phyloP scores from a whole-genome alignment of 768 basidiomycete genomes.

The Pleurotus salmoneostramineus region DNA sequence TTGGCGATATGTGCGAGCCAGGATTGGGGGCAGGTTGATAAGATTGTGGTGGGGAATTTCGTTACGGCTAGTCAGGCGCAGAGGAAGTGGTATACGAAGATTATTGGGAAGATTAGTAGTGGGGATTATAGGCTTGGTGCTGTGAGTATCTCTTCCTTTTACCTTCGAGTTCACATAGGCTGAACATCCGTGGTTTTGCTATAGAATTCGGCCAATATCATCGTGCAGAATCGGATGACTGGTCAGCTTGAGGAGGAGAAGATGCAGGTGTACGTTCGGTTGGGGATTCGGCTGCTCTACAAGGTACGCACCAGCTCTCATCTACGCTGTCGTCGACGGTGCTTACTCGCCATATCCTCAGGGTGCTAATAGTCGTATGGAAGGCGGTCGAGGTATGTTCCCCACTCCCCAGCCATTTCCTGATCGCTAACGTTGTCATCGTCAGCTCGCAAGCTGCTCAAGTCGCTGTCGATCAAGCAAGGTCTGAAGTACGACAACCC shows the following conservation, averaged over 20 bases:
- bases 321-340: not conserved
- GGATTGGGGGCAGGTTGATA: constrained; percentile 87
- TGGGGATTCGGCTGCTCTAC: constrained; percentile 92
- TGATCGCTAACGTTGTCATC: constrained; percentile 7
- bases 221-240: constrained; percentile 90
- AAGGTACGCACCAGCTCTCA: constrained; percentile 39
- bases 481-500: constrained; percentile 90
- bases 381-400: constrained; percentile 69
- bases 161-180: not conserved
- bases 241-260: constrained; percentile 97
- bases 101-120: constrained; percentile 80
- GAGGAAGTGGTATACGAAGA: constrained; percentile 94
- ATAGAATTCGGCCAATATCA: constrained; percentile 96
- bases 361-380: constrained; percentile 87
- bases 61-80: constrained; percentile 95
- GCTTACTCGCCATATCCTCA: constrained; percentile 18
- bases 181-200: not conserved
- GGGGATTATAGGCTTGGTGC: constrained; percentile 91
- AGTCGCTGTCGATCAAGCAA: constrained; percentile 90
- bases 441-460: constrained; percentile 78
- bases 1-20: constrained; percentile 93
- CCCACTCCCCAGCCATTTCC: not conserved
- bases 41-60: constrained; percentile 91
- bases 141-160: constrained; percentile 38
- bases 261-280: constrained; percentile 90